Base-by-base conservation (phyloP, 1,139 yeast species). In the Geotrichum fermentans region DNA sequence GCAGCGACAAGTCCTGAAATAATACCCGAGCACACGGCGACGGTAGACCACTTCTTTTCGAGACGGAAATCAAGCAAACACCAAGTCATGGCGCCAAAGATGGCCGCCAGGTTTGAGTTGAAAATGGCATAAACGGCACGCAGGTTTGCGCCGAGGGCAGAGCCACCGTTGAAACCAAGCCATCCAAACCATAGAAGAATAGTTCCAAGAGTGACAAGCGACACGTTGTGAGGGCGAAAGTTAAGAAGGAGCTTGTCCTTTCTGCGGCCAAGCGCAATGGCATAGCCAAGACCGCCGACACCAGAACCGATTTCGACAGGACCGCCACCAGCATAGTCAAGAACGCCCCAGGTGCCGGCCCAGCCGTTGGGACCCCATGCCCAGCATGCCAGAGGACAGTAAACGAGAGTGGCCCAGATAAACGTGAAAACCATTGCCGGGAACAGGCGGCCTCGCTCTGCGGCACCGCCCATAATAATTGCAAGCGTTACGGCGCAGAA, bases 261-360 rank as follows among this genome's bases (percentile, higher is more conserved):
- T 64, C 97, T 76, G 61, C 86, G 79, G 7, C 97, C 96, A 51
- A 89, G 73, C 52, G 86, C 88, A 53, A 82, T 79, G 17, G 94
- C 82, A 60, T 84, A 84, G 10, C 86, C 96, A 60, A 90, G 81
- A 1, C 96, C 97, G 38, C 89, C 85, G 20, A 88, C 84, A 58
- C 97, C 97, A 26, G 95, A 82, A 34, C 87, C 77, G 50, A 92
- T 87, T 67, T 92, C 97, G 38, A 92, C 96, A 1, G 97, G 96
- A 0, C 97, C 97, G 47, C 97, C 97, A 33, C 98, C 98, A 28
- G 98, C 97, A 67, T 88, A 92, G 66, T 92, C 98, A 50, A 90
- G 73, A 1, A 83, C 97, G 16, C 96, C 96, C 78, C 95, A 90
- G 67, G 74, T 78, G 26, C 62, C 66, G 35, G 96, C 95, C 97